Conservation (phyloP, 148 eudicot species). For the Vaccinium vitisidaea region DNA sequence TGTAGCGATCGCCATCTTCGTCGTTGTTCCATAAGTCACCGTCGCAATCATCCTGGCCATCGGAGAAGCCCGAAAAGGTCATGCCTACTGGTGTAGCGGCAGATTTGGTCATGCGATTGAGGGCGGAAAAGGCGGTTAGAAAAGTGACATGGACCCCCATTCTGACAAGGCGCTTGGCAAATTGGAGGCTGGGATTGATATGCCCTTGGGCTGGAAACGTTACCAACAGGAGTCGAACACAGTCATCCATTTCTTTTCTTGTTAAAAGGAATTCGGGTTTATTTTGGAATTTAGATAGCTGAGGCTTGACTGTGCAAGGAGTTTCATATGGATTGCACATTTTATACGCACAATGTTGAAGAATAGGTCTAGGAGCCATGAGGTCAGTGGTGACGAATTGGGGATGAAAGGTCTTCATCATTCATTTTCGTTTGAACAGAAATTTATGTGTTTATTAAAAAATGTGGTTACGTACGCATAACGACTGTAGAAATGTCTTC, state of each 20-base stretch:
- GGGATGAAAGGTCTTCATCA: too few species aligned
- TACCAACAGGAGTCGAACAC: slow-evolving; percentile 33
- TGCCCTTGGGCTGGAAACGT: slow-evolving; percentile 46
- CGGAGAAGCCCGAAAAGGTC: slow-evolving; percentile 26
- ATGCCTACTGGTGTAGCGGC: neutral
- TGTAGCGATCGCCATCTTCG: neutral
- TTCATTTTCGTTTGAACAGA: too few species aligned
- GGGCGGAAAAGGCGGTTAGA: slow-evolving; percentile 32
- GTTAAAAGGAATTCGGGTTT: neutral
- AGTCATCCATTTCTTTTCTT: neutral
- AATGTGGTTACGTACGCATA: too few species aligned
- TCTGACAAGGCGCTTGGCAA: slow-evolving; percentile 42
- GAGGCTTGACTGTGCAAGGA: neutral
- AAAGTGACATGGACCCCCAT: slow-evolving; percentile 38
- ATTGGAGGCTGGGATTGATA: slow-evolving; percentile 53
- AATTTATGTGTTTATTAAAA: too few species aligned
- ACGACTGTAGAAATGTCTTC: too few species aligned
- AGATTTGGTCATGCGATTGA: neutral
- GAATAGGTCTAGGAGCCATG: too few species aligned
- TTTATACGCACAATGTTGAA: too few species aligned
- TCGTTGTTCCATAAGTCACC: too few species aligned
- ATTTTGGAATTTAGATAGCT: too few species aligned
- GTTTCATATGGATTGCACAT: too few species aligned
- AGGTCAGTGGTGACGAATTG: too few species aligned
- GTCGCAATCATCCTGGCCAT: slow-evolving; percentile 31